Evolutionary conservation across 345 rosid genomes (phyloP).

Genomic region (Bruguiera sexangula): DNA sequence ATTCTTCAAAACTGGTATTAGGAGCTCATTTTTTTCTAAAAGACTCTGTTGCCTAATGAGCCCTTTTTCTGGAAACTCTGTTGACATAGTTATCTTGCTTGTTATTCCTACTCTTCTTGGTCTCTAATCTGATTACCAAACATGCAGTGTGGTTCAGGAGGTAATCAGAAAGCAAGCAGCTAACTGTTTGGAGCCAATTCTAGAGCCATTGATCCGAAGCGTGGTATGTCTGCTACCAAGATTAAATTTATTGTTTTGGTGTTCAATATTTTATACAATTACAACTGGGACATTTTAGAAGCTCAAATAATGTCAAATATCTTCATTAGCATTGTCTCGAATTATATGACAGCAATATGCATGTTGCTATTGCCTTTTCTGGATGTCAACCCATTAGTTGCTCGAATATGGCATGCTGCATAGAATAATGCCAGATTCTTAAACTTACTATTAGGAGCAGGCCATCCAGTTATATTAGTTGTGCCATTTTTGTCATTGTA

Average conservation of each 20-base stretch:
- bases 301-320: neutral
- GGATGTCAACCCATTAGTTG: neutral
- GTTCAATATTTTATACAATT: neutral
- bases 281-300: neutral
- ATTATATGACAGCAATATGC: neutral
- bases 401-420: neutral
- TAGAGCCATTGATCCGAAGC: slow-evolving; percentile 91
- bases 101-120: neutral
- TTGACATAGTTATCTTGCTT: neutral
- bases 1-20: neutral
- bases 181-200: slow-evolving; percentile 71
- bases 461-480: neutral
- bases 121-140: slow-evolving; percentile 26
- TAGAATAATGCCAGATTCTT: neutral
- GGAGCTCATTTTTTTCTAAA: neutral
- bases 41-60: neutral
- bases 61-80: neutral
- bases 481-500: neutral
- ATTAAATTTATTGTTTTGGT: neutral
- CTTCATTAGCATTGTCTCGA: neutral
- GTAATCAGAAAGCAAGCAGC: slow-evolving; percentile 72
- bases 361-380: neutral
- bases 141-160: slow-evolving; percentile 82
- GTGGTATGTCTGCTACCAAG: slow-evolving; percentile 58
- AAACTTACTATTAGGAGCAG: neutral